Conservation (phyloP, 1,284 basidiomycete species). For the Microbotryum saponariae region DNA sequence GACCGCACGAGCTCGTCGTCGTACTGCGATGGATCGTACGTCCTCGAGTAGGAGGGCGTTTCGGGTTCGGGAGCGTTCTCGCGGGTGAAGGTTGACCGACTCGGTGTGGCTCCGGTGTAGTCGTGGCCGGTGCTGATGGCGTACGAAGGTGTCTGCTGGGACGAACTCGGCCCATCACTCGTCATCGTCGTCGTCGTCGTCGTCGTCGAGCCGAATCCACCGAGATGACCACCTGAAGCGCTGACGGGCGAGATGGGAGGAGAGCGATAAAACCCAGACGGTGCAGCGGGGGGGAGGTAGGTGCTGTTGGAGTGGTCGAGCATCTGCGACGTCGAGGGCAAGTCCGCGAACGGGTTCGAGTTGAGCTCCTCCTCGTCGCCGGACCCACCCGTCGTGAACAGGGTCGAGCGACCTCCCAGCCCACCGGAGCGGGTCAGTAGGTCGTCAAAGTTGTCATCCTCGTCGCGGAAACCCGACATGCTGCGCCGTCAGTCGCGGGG, state of each 20-base stretch:
- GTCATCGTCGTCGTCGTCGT: not conserved
- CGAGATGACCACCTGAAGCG: not conserved
- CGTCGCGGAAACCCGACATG: slow-evolving; percentile 23
- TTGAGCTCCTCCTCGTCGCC: slow-evolving; percentile 17
- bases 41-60: slow-evolving; percentile 8
- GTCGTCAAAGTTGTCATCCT: slow-evolving; percentile 19
- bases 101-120: not conserved
- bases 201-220: not conserved
- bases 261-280: not conserved
- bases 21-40: not conserved
- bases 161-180: not conserved
- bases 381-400: slow-evolving; percentile 4
- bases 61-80: slow-evolving; percentile 24
- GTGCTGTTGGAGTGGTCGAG: not conserved
- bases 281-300: not conserved
- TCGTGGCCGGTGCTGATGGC: not conserved
- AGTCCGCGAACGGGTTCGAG: slow-evolving; percentile 27
- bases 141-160: not conserved
- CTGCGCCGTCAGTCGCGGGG: not conserved
- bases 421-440: slow-evolving; percentile 6
- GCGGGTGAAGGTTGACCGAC: slow-evolving; percentile 6
- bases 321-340: slow-evolving; percentile 1
- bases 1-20: not conserved
- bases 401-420: not conserved
- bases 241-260: not conserved